Conservation (phyloP, 352 stramenopile species). For the Aphanomyces astaci region DNA sequence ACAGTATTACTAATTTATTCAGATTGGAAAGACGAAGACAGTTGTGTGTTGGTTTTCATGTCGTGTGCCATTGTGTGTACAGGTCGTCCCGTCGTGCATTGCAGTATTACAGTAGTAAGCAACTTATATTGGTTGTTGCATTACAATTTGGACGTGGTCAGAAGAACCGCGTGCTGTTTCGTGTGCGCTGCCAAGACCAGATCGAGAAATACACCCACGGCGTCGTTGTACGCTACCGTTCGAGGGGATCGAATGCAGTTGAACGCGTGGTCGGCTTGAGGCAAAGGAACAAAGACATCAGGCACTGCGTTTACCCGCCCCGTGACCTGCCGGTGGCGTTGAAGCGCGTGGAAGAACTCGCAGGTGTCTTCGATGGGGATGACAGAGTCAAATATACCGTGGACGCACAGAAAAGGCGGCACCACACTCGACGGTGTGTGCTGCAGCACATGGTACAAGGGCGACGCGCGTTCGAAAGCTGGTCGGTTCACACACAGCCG, state of each 20-base stretch:
- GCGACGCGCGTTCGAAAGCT: slow-evolving; percentile 51
- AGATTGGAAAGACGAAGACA: too few species aligned
- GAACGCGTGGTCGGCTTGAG: slow-evolving; percentile 50
- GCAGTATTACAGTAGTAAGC: too few species aligned
- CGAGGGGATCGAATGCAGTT: slow-evolving; percentile 51
- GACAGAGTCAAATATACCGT: slow-evolving; percentile 52
- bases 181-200: too few species aligned
- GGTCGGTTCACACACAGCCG: slow-evolving; percentile 30
- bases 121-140: too few species aligned
- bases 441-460: slow-evolving; percentile 45
- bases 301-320: slow-evolving; percentile 25
- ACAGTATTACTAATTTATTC: too few species aligned
- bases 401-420: slow-evolving; percentile 49
- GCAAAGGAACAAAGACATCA: slow-evolving; percentile 52
- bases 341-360: slow-evolving; percentile 49
- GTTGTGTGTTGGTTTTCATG: too few species aligned
- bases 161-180: too few species aligned
- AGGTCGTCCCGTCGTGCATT: too few species aligned
- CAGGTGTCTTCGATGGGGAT: slow-evolving; percentile 47
- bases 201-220: slow-evolving; percentile 48
- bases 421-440: slow-evolving; percentile 25
- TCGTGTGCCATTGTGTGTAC: too few species aligned
- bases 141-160: too few species aligned
- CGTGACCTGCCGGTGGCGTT: slow-evolving; percentile 33
- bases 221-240: slow-evolving; percentile 42